A percentile compares a stretch with the other conserved stretches of the same genome.
Conservation (phyloP, 2,329 filamentous ascomycete species). For the Botrytis aclada region DNA sequence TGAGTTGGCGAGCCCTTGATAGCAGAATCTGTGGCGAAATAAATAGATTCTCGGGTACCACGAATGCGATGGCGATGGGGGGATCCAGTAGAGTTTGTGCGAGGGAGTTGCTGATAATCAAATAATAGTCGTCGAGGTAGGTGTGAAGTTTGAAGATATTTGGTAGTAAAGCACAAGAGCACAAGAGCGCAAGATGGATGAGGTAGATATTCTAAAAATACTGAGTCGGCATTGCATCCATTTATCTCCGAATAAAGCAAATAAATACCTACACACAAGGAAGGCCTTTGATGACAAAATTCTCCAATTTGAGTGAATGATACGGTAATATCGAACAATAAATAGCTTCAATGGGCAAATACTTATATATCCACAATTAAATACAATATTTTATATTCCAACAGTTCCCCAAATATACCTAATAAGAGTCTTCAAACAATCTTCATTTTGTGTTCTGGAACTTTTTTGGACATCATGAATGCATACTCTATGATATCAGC, state of each 20-base stretch:
- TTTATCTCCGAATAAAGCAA: slow-evolving; percentile 18
- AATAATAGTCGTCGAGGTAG: not conserved
- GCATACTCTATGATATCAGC: not conserved
- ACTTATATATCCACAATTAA: not conserved
- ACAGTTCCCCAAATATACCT: not conserved
- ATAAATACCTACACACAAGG: not conserved
- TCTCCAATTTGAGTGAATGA: not conserved
- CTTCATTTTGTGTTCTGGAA: not conserved
- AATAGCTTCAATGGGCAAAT: not conserved
- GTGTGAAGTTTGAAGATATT: not conserved
- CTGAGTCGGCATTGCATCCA: slow-evolving; percentile 5
- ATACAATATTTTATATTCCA: not conserved
- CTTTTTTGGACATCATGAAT: not conserved
- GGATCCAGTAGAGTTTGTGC: not conserved
- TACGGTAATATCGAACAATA: not conserved
- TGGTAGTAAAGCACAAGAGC: not conserved
- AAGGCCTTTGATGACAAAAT: not conserved
- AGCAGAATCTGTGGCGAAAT: not conserved
- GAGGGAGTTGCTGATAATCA: not conserved
- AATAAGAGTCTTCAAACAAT: not conserved
- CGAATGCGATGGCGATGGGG: not conserved
- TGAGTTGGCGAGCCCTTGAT: slow-evolving; percentile 31
- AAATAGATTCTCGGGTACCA: not conserved
- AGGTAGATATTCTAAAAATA: not conserved
- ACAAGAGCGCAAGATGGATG: not conserved